These are phyloP conservation scores for Fusarium caatingaense DNA, from an alignment of 2,329 filamentous ascomycete species.

Conservation along the genomic window DNA sequence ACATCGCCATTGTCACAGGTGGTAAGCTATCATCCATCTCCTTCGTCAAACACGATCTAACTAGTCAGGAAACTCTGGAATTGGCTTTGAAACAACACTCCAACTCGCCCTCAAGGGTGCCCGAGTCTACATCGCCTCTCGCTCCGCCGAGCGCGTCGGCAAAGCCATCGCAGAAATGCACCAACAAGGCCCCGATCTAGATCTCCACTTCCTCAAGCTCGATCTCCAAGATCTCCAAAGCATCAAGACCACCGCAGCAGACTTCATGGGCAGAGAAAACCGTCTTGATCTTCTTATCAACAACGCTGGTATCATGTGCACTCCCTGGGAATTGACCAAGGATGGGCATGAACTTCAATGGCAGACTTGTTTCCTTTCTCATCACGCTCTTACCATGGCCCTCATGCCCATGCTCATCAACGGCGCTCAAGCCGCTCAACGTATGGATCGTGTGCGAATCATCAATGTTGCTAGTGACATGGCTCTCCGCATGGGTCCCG, in stretches of 20 bases:
- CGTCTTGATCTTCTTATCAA: constrained; percentile 41
- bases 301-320: constrained; percentile 42
- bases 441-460: constrained; percentile 35
- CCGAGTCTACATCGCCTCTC: constrained; percentile 39
- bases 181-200: constrained; percentile 9
- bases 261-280: constrained; percentile 33
- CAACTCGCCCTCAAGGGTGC: constrained; percentile 38
- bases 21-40: constrained; percentile 1
- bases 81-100: constrained; percentile 40
- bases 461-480: constrained; percentile 45
- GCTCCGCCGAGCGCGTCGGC: constrained; percentile 35
- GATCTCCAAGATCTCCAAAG: constrained; percentile 39
- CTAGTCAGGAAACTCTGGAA: constrained; percentile 29
- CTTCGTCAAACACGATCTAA: rapidly evolving
- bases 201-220: constrained; percentile 41
- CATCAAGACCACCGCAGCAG: constrained; percentile 26
- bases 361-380: constrained; percentile 41
- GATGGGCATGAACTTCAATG: constrained; percentile 41
- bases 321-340: constrained; percentile 34
- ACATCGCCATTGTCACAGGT: constrained; percentile 41
- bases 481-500: constrained; percentile 28
- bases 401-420: constrained; percentile 29
- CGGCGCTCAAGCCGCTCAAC: constrained; percentile 16
- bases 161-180: constrained; percentile 40
- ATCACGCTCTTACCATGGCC: constrained; percentile 33